Percentiles rank a stretch among this genome's conserved stretches.
phyloP scores from a whole-genome alignment of 2,329 filamentous ascomycete species.

The Allantophomopsis cytisporea region DNA sequence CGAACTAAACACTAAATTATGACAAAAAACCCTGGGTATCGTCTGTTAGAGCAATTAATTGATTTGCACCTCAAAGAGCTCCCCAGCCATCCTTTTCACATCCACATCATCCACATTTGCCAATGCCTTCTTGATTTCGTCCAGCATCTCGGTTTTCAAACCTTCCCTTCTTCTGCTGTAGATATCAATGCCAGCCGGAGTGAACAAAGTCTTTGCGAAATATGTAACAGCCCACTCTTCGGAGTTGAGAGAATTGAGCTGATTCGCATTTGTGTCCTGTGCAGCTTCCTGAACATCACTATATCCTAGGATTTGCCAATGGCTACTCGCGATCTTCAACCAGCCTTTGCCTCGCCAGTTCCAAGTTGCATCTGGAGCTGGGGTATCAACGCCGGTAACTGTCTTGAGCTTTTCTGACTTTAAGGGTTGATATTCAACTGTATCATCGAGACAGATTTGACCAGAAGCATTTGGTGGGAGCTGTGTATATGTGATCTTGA shows the following conservation, averaged over 20 bases:
- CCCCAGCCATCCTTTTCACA: slow-evolving; percentile 37
- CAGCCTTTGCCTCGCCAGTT: slow-evolving; percentile 69
- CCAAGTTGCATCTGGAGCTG: slow-evolving; percentile 34
- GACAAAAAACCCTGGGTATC: no score
- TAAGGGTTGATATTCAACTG: slow-evolving; percentile 55
- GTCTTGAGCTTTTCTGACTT: slow-evolving; percentile 36
- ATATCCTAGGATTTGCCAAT: slow-evolving; percentile 75
- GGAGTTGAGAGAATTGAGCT: slow-evolving; percentile 4
- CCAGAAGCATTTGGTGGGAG: slow-evolving; percentile 19
- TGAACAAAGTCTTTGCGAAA: slow-evolving; percentile 75
- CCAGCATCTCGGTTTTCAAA: slow-evolving; percentile 40
- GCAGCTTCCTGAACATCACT: slow-evolving; percentile 31
- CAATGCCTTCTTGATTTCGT: slow-evolving; percentile 40
- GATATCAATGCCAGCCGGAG: slow-evolving; percentile 68
- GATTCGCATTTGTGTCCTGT: slow-evolving; percentile 6
- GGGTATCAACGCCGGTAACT: slow-evolving; percentile 52
- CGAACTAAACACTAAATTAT: no score
- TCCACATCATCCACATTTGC: slow-evolving; percentile 32
- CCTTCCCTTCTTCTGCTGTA: slow-evolving; percentile 54
- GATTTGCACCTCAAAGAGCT: slow-evolving; percentile 30
- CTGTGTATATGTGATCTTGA: slow-evolving; percentile 61
- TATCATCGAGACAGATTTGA: slow-evolving; percentile 43
- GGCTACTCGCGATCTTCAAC: slow-evolving; percentile 56
- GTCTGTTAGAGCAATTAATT: slow-evolving; percentile 5
- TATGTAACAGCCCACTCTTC: slow-evolving; percentile 67